Evolutionary conservation across 352 stramenopile species (phyloP), one percentile per base, ranked within the genome.

Genomic region (Globisporangium cederbergense): DNA sequence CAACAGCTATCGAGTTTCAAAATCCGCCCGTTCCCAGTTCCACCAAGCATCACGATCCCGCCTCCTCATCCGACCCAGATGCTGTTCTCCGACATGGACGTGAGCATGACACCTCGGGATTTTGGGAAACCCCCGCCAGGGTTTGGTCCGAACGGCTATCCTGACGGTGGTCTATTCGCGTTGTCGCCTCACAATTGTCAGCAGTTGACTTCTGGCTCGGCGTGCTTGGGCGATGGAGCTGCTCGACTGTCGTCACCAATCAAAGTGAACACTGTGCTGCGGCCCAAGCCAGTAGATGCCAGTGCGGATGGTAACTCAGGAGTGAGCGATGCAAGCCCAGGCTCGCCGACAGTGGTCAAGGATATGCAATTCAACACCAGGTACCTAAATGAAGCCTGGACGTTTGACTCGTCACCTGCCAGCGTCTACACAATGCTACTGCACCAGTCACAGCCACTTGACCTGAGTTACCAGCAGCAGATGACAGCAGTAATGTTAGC

Each of bases 391-490:
- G 61, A 67, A 13, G 14, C 43, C 18, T 67, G 61, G 61, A 10
- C 47, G n/a, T 68, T 59, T 25, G 45, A 68, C 22, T 16, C 54
- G 13, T 45, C 38, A 13, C 30, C 62, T 4, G 32, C 13, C 36
- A 63, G 49, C n/a, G 16, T 62, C 20, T 68, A 63, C 25, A 16
- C 62, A 11, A 62, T 62, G 54, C 18, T 68, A 22, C 4, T 63
- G 5, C 54, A 62, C 62, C 49, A 49, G 16, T 46, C 53, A 38
- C 62, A 68, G 34, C 32, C 43, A 10, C 7, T 59, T 2, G 62
- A 68, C 16, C 25, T 54, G 9, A 54, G 49, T 38, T 68, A 63
- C 20, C 54, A 68, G 47, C 51, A 60, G 40, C 40, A 60, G 40
- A 22, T 63, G 25, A 47, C 57, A 47, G 57, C 45, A 14, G 25